Conservation (phyloP, 768 basidiomycete genomes). For the Naematelia aurantialba region DNA sequence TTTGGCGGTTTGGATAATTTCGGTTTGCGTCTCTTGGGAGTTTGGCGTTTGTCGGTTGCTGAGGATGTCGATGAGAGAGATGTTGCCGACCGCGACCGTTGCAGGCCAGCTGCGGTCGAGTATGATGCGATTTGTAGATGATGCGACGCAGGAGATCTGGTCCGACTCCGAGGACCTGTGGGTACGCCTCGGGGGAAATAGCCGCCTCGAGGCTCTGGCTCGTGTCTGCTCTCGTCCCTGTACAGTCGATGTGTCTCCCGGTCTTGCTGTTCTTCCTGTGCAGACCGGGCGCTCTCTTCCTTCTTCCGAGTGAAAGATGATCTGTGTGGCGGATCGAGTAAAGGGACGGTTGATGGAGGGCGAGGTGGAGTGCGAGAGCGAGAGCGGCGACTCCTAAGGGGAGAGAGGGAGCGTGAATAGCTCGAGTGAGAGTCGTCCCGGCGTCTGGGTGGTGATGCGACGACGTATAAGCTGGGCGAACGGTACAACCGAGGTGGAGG, state of each 20-base stretch:
- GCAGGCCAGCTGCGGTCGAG: background rate
- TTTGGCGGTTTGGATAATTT: background rate
- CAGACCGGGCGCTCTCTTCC: background rate
- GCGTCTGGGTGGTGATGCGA: slow-evolving; percentile 2
- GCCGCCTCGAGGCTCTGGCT: no score
- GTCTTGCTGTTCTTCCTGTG: background rate
- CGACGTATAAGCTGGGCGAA: slow-evolving; percentile 10
- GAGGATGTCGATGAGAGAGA: background rate
- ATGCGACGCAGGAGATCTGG: background rate
- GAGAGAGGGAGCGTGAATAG: slow-evolving; percentile 8
- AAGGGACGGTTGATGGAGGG: background rate
- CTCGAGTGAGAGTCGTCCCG: slow-evolving; percentile 9
- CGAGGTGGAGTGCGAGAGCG: background rate
- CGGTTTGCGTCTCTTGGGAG: background rate
- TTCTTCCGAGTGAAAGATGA: background rate
- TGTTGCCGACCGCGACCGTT: background rate
- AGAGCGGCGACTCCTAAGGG: background rate
- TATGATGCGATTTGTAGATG: background rate
- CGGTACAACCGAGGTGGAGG: slow-evolving; percentile 5
- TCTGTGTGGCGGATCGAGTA: background rate
- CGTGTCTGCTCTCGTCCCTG: background rate
- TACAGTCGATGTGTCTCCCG: background rate
- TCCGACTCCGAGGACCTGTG: background rate
- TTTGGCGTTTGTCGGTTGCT: background rate
- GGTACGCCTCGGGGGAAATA: background rate